These are phyloP conservation scores for Suillus occidentalis DNA, from an alignment of 768 basidiomycete genomes.

Conservation along the genomic window DNA sequence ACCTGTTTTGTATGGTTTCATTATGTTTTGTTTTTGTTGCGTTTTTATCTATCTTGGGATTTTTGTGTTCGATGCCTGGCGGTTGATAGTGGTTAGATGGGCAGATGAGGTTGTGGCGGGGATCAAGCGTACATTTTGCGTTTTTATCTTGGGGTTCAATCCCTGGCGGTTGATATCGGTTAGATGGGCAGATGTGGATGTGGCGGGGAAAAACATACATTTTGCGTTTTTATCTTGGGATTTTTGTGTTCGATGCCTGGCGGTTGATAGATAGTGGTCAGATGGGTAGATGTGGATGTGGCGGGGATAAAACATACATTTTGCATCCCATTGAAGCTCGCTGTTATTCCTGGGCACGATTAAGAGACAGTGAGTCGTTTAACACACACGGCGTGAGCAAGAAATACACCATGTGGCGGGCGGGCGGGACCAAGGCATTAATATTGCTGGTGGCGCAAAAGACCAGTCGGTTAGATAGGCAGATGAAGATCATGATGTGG, in stretches of 20 bases:
- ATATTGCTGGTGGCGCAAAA: not conserved
- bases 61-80: no score
- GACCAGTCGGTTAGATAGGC: not conserved
- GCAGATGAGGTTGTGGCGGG: not conserved
- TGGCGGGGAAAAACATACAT: not conserved
- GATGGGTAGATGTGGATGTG: not conserved
- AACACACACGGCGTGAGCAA: not conserved
- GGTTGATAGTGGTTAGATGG: not conserved
- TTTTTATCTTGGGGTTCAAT: no score
- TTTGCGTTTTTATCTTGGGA: no score
- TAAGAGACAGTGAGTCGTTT: not conserved
- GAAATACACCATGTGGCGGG: not conserved
- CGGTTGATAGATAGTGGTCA: not conserved
- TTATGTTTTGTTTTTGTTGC: not conserved
- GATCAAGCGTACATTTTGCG: not conserved
- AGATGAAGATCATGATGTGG: no score
- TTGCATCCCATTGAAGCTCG: not conserved
- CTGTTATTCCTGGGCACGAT: not conserved
- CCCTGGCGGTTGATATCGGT: not conserved
- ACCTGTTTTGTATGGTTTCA: not conserved
- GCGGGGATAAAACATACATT: not conserved
- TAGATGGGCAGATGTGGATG: not conserved
- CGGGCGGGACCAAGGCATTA: no score
- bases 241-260: no score
- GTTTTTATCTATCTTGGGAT: no score